Conservation (phyloP, 78 protist species). For the Diacronema lutheri region DNA sequence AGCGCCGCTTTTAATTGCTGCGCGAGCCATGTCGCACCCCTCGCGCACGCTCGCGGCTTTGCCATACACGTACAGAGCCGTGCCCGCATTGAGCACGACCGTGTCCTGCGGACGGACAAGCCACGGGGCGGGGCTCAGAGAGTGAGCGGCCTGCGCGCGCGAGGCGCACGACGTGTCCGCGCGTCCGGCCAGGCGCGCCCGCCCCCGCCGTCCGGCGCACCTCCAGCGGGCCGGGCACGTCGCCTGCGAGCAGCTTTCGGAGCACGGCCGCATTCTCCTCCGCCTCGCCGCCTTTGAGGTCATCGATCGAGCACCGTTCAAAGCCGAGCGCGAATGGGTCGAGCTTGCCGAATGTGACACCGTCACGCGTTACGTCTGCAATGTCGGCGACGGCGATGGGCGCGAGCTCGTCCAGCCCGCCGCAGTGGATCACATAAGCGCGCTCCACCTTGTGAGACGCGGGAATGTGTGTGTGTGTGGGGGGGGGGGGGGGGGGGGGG, state of each 20-base stretch:
- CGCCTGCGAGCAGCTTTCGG: background rate
- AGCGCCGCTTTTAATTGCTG: background rate
- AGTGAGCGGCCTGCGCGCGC: background rate
- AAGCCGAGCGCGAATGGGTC: background rate
- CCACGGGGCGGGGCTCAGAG: too few relatives aligned
- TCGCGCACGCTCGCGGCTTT: background rate
- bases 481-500: too few relatives aligned
- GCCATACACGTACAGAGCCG: background rate
- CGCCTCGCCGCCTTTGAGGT: constrained; percentile 8
- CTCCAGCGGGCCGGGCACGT: background rate
- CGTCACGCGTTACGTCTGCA: background rate
- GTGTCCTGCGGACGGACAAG: background rate
- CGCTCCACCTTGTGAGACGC: background rate
- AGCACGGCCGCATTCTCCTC: background rate
- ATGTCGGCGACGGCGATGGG: background rate
- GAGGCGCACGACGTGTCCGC: background rate
- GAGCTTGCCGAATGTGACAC: background rate
- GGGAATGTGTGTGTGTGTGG: too few relatives aligned
- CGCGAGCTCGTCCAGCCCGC: background rate
- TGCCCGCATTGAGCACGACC: background rate
- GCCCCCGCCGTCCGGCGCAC: background rate
- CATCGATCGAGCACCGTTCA: background rate
- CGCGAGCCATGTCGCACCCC: background rate
- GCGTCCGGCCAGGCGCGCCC: background rate
- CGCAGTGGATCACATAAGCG: background rate